Evolutionary conservation across 139 green algal species (phyloP), one percentile per base, ranked within the genome.

Genomic region (Marvania coccoides): DNA sequence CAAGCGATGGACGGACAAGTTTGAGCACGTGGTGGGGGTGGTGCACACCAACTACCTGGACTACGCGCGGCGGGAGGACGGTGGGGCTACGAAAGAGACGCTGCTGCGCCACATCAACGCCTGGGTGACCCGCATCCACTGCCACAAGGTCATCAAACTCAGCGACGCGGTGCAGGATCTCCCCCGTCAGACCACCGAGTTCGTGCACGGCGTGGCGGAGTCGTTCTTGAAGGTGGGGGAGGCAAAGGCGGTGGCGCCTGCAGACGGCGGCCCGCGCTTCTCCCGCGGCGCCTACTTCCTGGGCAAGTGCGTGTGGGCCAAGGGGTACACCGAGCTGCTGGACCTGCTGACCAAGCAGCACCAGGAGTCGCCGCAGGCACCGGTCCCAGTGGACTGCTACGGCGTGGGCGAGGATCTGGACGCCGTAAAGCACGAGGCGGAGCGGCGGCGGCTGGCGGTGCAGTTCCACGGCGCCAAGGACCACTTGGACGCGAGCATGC

Each of bases 41-140:
- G 90, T 98, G 75, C 95, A 99, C 85, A 99, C 95, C 59, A 99
- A 99, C 82, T 99, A 99, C 79, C 81, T 98, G 51, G 95, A 99
- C 78, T 99, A 99, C 66, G 94, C 79, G 14, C 69, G 61, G 35
- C 75, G 79, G 19, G 79, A 86, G 62, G 69, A 82, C 66, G 61
- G 61, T 46, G 79, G 79, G 31, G 51, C 64, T 14, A 31, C 58
- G 23, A 86, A 86, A 63, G 73, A 78, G 42, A 48, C 68, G 26
- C 26, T 87, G 45, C 73, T 96, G 58, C 58, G 66, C 23, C 61
- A 77, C 57, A 53, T 97, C 61, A 98, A 98, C 80, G 77, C 72
- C 26, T 84, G 78, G 77, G 80, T 95, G 40, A 91, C 77, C 61
- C 79, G 90, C 58, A 65, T 83, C 42, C 88, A 97, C 82, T 97